phyloP scores from a whole-genome alignment of 1,139 yeast genomes.

The Taiozyma onychis region DNA sequence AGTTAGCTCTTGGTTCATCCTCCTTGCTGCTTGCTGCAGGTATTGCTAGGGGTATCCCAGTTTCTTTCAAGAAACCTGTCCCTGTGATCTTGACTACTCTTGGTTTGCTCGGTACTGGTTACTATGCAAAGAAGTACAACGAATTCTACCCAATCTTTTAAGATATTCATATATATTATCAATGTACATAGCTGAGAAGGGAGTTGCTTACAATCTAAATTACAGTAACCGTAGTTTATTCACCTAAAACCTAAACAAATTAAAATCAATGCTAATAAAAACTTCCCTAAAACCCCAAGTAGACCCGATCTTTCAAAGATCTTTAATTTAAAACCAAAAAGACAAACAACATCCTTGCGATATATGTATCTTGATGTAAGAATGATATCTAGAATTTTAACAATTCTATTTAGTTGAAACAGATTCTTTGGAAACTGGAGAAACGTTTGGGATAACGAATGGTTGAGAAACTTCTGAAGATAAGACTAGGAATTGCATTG shows the following conservation, averaged over 20 bases:
- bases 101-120: slow-evolving; percentile 62
- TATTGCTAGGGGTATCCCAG: slow-evolving; percentile 56
- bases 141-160: slow-evolving; percentile 46
- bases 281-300: not conserved
- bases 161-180: not conserved
- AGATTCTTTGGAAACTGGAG: slow-evolving; percentile 41
- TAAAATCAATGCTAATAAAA: not conserved
- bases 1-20: slow-evolving; percentile 72
- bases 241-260: not conserved
- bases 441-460: slow-evolving; percentile 56
- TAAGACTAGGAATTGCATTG: slow-evolving; percentile 44
- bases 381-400: not conserved
- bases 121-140: slow-evolving; percentile 66
- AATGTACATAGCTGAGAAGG: not conserved
- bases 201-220: not conserved
- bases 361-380: no score
- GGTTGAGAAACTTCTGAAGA: slow-evolving; percentile 55
- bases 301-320: not conserved
- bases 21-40: slow-evolving; percentile 63
- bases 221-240: no score
- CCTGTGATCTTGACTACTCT: slow-evolving; percentile 62
- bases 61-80: slow-evolving; percentile 61
- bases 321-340: not conserved
- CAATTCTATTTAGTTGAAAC: not conserved
- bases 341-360: not conserved